Conservation (phyloP, 2,329 filamentous ascomycete genomes). For the Stemphylium vesicarium region DNA sequence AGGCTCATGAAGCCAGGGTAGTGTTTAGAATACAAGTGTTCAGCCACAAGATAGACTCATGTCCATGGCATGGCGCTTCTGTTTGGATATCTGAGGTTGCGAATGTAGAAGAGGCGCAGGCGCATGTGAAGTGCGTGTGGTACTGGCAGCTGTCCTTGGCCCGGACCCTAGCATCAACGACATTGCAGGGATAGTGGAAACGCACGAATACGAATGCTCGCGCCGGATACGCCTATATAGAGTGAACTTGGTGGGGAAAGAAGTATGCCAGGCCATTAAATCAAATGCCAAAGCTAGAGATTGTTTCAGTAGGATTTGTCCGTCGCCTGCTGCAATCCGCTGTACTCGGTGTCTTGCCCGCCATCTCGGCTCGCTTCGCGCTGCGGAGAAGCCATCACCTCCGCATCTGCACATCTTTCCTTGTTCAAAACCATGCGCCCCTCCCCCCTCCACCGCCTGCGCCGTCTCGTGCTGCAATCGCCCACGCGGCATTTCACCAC, state of each 20-base stretch:
- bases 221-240: not conserved
- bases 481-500: slow-evolving; percentile 27
- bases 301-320: not conserved
- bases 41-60: slow-evolving; percentile 3
- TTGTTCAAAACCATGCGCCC: slow-evolving; percentile 31
- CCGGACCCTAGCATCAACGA: slow-evolving; percentile 19
- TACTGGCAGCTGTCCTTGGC: slow-evolving; percentile 25
- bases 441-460: slow-evolving; percentile 4
- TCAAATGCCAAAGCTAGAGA: not conserved
- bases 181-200: slow-evolving; percentile 13
- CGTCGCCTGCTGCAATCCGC: not conserved
- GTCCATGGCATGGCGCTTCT: slow-evolving; percentile 22
- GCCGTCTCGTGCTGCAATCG: not conserved
- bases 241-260: too few species aligned
- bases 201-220: not conserved
- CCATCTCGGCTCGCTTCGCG: slow-evolving; percentile 9
- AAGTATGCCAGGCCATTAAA: not conserved
- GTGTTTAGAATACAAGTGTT: slow-evolving; percentile 10
- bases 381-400: slow-evolving; percentile 16
- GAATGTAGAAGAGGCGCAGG: slow-evolving; percentile 14
- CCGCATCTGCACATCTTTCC: slow-evolving; percentile 20
- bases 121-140: slow-evolving; percentile 11
- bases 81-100: not conserved
- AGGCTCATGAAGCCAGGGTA: slow-evolving; percentile 18
- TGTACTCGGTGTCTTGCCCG: not conserved